phyloP scores from a whole-genome alignment of 148 eudicot genomes.

The Diospyros kaki region DNA sequence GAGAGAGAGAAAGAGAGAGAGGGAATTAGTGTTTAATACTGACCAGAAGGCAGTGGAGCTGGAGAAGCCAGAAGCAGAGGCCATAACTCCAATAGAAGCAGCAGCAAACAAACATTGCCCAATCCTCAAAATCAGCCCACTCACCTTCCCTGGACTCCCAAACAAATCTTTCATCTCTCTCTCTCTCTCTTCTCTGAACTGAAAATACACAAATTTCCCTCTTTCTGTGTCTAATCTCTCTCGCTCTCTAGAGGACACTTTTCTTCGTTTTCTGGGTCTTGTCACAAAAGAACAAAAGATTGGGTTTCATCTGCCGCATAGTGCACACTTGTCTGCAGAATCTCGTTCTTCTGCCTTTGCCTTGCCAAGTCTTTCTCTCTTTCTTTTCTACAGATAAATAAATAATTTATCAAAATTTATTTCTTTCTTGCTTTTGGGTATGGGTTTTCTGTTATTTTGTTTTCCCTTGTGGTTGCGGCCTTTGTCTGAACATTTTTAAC shows the following conservation, averaged over 20 bases:
- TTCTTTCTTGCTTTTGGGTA: too few relatives aligned
- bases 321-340: too few relatives aligned
- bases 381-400: too few relatives aligned
- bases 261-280: too few relatives aligned
- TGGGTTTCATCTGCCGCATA: too few relatives aligned
- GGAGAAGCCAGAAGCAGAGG: conserved; percentile 66
- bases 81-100: conserved; percentile 68
- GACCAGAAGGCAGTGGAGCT: conserved; percentile 80
- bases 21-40: background rate
- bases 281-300: background rate
- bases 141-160: conserved; percentile 83
- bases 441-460: too few relatives aligned
- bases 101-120: conserved; percentile 85
- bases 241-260: background rate
- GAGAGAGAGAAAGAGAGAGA: background rate
- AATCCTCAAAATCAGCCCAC: conserved; percentile 69
- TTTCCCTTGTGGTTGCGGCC: too few relatives aligned
- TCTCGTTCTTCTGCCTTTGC: too few relatives aligned
- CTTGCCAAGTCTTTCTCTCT: too few relatives aligned
- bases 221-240: background rate
- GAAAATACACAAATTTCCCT: too few relatives aligned
- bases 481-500: too few relatives aligned
- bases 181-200: conserved; percentile 5
- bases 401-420: too few relatives aligned
- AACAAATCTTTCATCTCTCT: conserved; percentile 63